Conservation (phyloP, 768 basidiomycete species). For the Crepidotus variabilis region DNA sequence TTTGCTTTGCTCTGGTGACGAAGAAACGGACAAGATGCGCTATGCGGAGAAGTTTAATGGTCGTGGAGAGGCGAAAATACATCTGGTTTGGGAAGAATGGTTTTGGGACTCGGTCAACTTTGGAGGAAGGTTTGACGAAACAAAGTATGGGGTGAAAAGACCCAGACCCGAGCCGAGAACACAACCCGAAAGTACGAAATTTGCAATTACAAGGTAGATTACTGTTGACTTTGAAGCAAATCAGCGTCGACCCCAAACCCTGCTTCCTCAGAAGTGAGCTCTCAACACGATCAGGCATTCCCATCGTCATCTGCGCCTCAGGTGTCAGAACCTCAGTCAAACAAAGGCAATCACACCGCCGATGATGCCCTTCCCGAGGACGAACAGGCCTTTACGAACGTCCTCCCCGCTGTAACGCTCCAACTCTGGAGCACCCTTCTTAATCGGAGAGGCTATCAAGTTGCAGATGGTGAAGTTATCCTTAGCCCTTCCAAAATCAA, state of each 20-base stretch:
- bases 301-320: slow-evolving; percentile 17
- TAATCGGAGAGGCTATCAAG: slow-evolving; percentile 61
- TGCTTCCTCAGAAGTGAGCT: slow-evolving; percentile 16
- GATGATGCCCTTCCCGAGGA: slow-evolving; percentile 43
- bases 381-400: slow-evolving; percentile 51
- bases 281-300: slow-evolving; percentile 16
- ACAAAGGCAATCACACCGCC: not conserved
- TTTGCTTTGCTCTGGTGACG: slow-evolving; percentile 69
- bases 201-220: not conserved
- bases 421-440: slow-evolving; percentile 72
- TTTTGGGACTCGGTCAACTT: slow-evolving; percentile 89
- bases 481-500: slow-evolving; percentile 54
- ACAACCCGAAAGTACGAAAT: slow-evolving; percentile 19
- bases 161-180: slow-evolving; percentile 58
- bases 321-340: slow-evolving; percentile 12
- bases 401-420: slow-evolving; percentile 58
- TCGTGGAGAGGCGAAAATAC: slow-evolving; percentile 67
- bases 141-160: slow-evolving; percentile 49
- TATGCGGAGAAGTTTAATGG: slow-evolving; percentile 75
- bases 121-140: slow-evolving; percentile 69
- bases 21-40: slow-evolving; percentile 71
- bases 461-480: slow-evolving; percentile 54
- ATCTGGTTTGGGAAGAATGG: slow-evolving; percentile 94
- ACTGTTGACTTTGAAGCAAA: not conserved
- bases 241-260: slow-evolving; percentile 22